These are phyloP conservation scores for Phytophthora foliorum DNA, from an alignment of 352 stramenopile genomes.

Conservation along the genomic window DNA sequence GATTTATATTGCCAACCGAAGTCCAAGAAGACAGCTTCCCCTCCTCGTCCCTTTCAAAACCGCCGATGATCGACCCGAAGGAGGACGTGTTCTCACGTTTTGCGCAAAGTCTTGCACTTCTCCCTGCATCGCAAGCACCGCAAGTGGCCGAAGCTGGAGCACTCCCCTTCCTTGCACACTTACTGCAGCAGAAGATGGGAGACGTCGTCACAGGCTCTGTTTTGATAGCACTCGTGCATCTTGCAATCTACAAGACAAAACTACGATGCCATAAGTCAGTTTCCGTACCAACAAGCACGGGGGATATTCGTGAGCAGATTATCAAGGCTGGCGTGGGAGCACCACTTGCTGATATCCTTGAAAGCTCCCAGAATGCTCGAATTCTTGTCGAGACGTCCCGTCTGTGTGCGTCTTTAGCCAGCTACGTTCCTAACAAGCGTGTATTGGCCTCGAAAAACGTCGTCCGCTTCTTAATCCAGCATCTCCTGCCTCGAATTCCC, in stretches of 20 bases:
- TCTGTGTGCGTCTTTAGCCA: slow-evolving; percentile 64
- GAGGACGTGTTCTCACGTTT: slow-evolving; percentile 79
- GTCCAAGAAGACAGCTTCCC: slow-evolving; percentile 8
- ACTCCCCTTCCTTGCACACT: slow-evolving; percentile 70
- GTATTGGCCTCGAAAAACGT: slow-evolving; percentile 72
- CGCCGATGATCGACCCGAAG: slow-evolving; percentile 34
- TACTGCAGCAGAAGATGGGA: slow-evolving; percentile 63
- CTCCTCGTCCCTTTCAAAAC: slow-evolving; percentile 8
- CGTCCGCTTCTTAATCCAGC: slow-evolving; percentile 55
- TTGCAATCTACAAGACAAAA: slow-evolving; percentile 66
- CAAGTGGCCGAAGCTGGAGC: slow-evolving; percentile 61
- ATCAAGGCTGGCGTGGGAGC: slow-evolving; percentile 57
- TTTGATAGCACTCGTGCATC: slow-evolving; percentile 70
- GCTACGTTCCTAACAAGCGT: slow-evolving; percentile 70
- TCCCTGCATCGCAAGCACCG: slow-evolving; percentile 55
- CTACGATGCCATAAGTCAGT: neutral
- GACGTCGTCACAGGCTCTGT: slow-evolving; percentile 74
- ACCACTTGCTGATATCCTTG: slow-evolving; percentile 64
- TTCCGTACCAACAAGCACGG: neutral
- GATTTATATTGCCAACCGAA: slow-evolving; percentile 41
- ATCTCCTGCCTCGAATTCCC: slow-evolving; percentile 47
- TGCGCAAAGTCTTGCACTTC: slow-evolving; percentile 73
- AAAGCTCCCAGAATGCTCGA: slow-evolving; percentile 55
- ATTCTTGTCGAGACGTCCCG: slow-evolving; percentile 66
- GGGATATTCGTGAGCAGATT: slow-evolving; percentile 68